Conservation (phyloP, 345 rosid species). For the Moricandia moricandioides region DNA sequence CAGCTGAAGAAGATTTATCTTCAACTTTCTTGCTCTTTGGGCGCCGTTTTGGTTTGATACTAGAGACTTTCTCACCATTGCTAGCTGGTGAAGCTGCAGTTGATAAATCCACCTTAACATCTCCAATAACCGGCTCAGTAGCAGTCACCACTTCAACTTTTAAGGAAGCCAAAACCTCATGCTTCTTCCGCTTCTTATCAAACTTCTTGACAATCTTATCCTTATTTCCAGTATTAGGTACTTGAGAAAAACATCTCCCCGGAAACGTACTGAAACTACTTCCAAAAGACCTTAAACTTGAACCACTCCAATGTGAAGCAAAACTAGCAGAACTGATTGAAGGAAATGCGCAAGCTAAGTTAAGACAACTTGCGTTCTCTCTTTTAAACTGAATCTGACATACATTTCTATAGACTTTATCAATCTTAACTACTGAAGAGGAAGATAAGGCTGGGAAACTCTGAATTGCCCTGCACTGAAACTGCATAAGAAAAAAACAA, state of each 20-base stretch:
- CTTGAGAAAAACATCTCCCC: slow-evolving; percentile 45
- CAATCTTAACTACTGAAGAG: slow-evolving; percentile 12
- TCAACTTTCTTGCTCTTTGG: slow-evolving; percentile 44
- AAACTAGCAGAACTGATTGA: slow-evolving; percentile 27
- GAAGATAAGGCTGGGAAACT: slow-evolving; percentile 27
- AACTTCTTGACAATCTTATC: slow-evolving; percentile 18
- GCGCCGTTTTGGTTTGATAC: slow-evolving; percentile 37
- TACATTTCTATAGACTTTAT: slow-evolving; percentile 29
- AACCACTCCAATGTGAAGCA: slow-evolving; percentile 23
- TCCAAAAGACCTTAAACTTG: slow-evolving; percentile 24
- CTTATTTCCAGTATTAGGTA: slow-evolving; percentile 21
- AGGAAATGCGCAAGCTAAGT: slow-evolving; percentile 15
- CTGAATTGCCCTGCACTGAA: slow-evolving; percentile 43
- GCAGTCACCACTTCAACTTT: slow-evolving; percentile 28
- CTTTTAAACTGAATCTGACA: slow-evolving; percentile 36
- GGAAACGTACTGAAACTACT: slow-evolving; percentile 21
- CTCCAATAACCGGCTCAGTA: slow-evolving; percentile 31
- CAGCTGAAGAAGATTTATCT: slow-evolving; percentile 35
- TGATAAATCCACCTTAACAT: slow-evolving; percentile 26
- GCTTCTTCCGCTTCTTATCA: slow-evolving; percentile 38
- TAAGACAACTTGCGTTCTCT: slow-evolving; percentile 24
- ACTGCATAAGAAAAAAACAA: slow-evolving; percentile 28
- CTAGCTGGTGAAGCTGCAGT: slow-evolving; percentile 28
- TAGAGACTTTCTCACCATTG: background rate
- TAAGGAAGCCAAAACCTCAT: slow-evolving; percentile 40